Base-by-base conservation (phyloP, 345 rosid genomes). In the Mallotus nudiflorus region DNA sequence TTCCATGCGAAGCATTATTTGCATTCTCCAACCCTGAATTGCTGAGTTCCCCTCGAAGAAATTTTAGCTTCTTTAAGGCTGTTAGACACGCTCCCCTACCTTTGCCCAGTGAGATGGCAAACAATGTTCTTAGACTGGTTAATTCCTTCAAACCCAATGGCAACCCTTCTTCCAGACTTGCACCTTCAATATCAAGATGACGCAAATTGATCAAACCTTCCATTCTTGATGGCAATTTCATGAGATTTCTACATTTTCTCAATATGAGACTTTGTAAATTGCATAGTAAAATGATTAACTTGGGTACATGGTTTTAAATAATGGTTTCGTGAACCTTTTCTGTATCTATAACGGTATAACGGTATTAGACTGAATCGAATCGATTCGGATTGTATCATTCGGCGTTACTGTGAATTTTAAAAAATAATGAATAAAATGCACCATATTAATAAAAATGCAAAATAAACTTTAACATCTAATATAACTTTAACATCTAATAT, bases 151-250 rank as follows among this genome's bases (percentile, higher is more conserved):
- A 80, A 40, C 78, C 83, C 42, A 22, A 19, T 6, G 86, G 86
- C 80, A 82, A 74, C 73, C 56, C 75, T 58, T 29, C 13, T 44
- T 77, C 45, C 0, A 55, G 58, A 61, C 80, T 77, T 35, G 40
- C 74, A 55, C 54, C 63, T 18, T 6, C 19, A 2, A 75, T 72
- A 65, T 80, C 65, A 18, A 83, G 82, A 66, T 77, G 59, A 9
- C 75, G 73, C 59, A 83, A 55, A 52, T 77, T 75, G 72, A 80
- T 67, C 65, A 80, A 66, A 11, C 74, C 77, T 28, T 71, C 61
- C 52, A 80, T 75, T 46, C 27, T 73, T 62, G 54, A 62, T 7
- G 87, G 87, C 61, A 80, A 76, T 58, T 75, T 58, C 40, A 11
- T 37, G 35, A 80, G 76, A 35, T 49, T 4, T 5, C 8, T 6